Percentiles rank a stretch among this genome's conserved stretches.
phyloP scores from a whole-genome alignment of 1,139 yeast species.

The Kodamaea suecica region DNA sequence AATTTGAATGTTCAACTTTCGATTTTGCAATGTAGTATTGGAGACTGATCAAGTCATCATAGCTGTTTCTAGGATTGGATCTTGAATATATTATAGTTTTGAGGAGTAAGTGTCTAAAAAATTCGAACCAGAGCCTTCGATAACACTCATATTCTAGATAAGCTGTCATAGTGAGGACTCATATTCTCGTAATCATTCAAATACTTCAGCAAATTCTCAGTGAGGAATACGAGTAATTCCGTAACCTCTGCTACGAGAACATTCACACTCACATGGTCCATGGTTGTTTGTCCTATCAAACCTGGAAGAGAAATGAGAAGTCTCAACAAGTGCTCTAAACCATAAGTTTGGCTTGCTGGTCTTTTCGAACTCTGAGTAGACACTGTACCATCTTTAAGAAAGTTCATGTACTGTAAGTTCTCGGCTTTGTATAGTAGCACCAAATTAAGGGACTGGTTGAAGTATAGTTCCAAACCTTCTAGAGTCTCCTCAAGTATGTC shows the following conservation, averaged over 20 bases:
- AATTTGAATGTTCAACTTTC: too few species aligned
- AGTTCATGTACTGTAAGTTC: slow-evolving; percentile 70
- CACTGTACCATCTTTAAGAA: slow-evolving; percentile 27
- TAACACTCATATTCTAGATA: slow-evolving; percentile 31
- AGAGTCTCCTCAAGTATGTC: slow-evolving; percentile 60
- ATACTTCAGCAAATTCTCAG: slow-evolving; percentile 46
- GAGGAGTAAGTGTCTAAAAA: too few species aligned
- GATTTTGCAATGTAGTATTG: too few species aligned
- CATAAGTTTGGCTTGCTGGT: slow-evolving; percentile 55
- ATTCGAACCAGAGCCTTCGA: background rate
- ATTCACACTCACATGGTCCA: slow-evolving; percentile 74
- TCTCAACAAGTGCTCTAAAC: slow-evolving; percentile 74
- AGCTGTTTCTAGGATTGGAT: too few species aligned
- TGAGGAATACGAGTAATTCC: slow-evolving; percentile 52
- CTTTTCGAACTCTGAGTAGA: slow-evolving; percentile 10
- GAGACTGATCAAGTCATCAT: too few species aligned
- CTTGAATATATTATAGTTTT: too few species aligned
- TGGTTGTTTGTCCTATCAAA: slow-evolving; percentile 67
- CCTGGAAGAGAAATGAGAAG: slow-evolving; percentile 78
- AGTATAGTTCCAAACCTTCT: slow-evolving; percentile 69
- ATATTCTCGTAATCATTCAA: slow-evolving; percentile 51
- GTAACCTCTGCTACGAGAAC: slow-evolving; percentile 44
- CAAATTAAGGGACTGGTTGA: slow-evolving; percentile 71
- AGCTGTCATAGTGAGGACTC: slow-evolving; percentile 60
- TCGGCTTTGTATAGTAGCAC: slow-evolving; percentile 80